phyloP scores from a whole-genome alignment of 2,329 filamentous ascomycete genomes.

The Diplodia mutila region DNA sequence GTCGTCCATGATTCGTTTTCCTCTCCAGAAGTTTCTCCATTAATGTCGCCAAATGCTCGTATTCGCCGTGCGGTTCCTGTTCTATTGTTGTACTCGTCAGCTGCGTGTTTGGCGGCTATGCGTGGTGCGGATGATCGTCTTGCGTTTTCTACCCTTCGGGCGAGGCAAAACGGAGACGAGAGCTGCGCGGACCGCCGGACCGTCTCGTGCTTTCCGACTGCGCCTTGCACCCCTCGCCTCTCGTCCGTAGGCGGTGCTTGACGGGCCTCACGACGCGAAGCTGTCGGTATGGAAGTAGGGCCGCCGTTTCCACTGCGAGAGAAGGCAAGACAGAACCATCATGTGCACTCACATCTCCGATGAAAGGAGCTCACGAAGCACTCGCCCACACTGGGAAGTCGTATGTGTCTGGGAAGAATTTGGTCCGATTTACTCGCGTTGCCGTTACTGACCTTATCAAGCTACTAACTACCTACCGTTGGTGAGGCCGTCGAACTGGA shows the following conservation, averaged over 20 bases:
- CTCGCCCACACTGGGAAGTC: not conserved
- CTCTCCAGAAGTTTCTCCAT: too few relatives aligned
- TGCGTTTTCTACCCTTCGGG: not conserved
- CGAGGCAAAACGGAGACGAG: not conserved
- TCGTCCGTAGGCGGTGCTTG: not conserved
- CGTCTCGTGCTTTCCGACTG: not conserved
- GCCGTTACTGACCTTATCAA: not conserved
- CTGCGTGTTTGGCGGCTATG: not conserved
- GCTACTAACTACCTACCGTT: not conserved
- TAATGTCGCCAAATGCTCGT: not conserved
- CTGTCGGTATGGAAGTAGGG: not conserved
- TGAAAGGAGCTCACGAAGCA: not conserved
- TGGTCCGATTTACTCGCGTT: not conserved
- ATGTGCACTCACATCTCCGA: not conserved
- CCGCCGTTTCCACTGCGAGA: not conserved
- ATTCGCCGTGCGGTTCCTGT: not conserved
- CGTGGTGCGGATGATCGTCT: not conserved
- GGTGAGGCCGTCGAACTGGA: not conserved
- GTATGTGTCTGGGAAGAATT: not conserved
- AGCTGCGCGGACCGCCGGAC: not conserved
- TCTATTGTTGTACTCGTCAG: not conserved
- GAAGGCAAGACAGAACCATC: not conserved
- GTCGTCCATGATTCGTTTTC: too few relatives aligned
- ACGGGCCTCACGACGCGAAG: not conserved
- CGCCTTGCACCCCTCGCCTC: not conserved